phyloP scores from a whole-genome alignment of 2,329 filamentous ascomycete species.

The Incumbomyces lentus region DNA sequence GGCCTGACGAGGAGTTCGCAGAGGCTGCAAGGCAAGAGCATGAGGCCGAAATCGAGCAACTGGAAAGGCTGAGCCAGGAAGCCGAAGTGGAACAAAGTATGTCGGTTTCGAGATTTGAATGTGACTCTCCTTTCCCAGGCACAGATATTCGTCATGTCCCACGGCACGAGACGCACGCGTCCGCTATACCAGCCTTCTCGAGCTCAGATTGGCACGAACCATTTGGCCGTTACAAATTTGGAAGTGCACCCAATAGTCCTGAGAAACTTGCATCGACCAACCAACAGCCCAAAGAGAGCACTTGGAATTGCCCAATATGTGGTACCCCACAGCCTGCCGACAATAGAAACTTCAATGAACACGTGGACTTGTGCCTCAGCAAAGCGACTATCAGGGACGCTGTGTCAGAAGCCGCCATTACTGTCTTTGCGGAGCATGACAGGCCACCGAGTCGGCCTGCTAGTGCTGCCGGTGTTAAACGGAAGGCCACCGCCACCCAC shows the following conservation, averaged over 20 bases:
- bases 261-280: neutral
- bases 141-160: neutral
- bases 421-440: neutral
- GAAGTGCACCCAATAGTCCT: constrained; percentile 17
- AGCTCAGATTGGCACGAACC: constrained; percentile 21
- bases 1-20: constrained; percentile 58
- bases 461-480: constrained; percentile 8
- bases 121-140: constrained; percentile 17
- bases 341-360: constrained; percentile 73
- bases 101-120: neutral
- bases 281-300: constrained; percentile 6
- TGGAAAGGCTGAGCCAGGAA: constrained; percentile 54
- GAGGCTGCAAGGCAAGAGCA: constrained; percentile 49
- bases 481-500: constrained; percentile 9
- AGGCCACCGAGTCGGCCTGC: neutral
- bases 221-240: constrained; percentile 20
- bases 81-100: constrained; percentile 22
- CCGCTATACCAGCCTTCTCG: constrained; percentile 1
- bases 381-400: constrained; percentile 75
- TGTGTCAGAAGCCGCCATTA: constrained; percentile 36
- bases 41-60: constrained; percentile 50
- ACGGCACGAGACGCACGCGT: neutral
- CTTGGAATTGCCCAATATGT: constrained; percentile 86
- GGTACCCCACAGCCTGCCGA: constrained; percentile 64
- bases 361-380: constrained; percentile 87